Percentiles rank a stretch among this genome's conserved stretches.
These are phyloP conservation scores for Przewalskia tangutica DNA, from an alignment of 257 asterid genomes.

Conservation along the genomic window DNA sequence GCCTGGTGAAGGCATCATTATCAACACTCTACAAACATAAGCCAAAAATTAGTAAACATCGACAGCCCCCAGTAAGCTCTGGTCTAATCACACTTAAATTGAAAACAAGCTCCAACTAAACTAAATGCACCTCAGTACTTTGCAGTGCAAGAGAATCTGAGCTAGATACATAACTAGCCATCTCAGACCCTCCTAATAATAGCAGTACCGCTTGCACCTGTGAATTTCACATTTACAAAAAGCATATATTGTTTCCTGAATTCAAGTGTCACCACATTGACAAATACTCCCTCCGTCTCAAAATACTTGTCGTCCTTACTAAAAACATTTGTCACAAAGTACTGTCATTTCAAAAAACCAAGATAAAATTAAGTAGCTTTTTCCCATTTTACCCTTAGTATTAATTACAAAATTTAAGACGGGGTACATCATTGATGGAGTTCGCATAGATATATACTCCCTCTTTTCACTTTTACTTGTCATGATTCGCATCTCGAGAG, in stretches of 20 bases:
- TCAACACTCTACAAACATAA: constrained; percentile 21
- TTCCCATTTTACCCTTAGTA: too few species aligned
- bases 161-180: constrained; percentile 13
- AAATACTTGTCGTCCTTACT: too few species aligned
- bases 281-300: neutral
- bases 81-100: neutral
- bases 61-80: neutral
- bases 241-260: neutral
- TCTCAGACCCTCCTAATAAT: constrained; percentile 29
- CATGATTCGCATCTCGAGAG: too few species aligned
- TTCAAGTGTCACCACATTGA: neutral
- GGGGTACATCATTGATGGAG: too few species aligned
- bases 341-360: too few species aligned
- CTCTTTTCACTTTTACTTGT: too few species aligned
- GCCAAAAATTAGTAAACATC: constrained; percentile 1
- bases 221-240: neutral
- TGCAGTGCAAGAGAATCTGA: constrained; percentile 18
- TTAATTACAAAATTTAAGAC: too few species aligned
- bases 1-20: constrained; percentile 15
- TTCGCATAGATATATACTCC: too few species aligned
- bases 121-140: constrained; percentile 23
- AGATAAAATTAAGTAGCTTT: too few species aligned
- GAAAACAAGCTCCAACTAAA: constrained; percentile 1
- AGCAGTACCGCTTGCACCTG: constrained; percentile 41
- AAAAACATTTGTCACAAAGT: too few species aligned